Percentiles rank a stretch among this genome's conserved stretches.
Conservation (phyloP, 306 rosid species). For the Glycine tomentella region DNA sequence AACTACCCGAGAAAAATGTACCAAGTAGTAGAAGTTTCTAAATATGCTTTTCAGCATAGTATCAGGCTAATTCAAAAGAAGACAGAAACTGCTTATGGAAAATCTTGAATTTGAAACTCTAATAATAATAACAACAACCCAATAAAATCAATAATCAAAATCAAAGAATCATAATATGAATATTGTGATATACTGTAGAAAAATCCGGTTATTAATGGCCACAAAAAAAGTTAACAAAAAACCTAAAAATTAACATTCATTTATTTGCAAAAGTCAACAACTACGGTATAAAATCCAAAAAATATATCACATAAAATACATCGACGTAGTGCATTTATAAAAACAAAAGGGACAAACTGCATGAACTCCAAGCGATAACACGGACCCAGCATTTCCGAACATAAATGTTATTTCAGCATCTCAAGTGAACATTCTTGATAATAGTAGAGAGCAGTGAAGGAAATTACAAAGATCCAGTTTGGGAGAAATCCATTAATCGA, state of each 20-base stretch:
- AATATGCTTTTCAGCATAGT: too few species aligned
- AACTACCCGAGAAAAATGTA: too few species aligned
- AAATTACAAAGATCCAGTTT: constrained; percentile 33
- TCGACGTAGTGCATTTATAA: background rate
- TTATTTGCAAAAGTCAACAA: background rate
- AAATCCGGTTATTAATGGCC: background rate
- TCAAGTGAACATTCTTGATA: background rate
- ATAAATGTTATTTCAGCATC: constrained; percentile 1
- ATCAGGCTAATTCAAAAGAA: too few species aligned
- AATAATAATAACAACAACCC: background rate
- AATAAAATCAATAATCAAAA: constrained; percentile 23
- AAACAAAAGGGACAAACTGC: background rate
- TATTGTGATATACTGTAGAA: background rate
- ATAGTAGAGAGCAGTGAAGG: background rate
- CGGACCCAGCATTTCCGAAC: background rate
- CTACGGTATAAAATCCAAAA: constrained; percentile 9
- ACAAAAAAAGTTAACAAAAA: background rate
- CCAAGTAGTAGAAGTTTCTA: too few species aligned
- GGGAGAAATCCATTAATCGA: background rate
- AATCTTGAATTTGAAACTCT: background rate
- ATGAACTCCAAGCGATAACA: constrained; percentile 18
- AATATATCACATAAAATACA: background rate
- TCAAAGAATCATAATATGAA: background rate
- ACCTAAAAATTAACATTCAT: background rate
- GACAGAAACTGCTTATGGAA: constrained; percentile 3